Conservation (phyloP, 2,329 filamentous ascomycete species). For the Scleromitrula shiraiana region DNA sequence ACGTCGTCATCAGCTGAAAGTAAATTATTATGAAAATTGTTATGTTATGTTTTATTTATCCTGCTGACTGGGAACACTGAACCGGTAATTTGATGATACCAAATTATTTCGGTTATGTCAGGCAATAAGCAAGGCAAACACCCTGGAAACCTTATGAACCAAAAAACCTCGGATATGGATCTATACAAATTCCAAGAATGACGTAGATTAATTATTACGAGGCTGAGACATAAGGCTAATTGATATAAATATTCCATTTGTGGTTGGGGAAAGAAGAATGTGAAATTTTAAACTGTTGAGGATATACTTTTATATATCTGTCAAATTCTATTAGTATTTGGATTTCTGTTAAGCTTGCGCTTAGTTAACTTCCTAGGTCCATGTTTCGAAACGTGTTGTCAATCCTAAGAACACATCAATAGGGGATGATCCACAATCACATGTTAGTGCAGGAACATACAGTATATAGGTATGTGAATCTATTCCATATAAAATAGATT, state of each 20-base stretch:
- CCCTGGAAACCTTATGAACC: background rate
- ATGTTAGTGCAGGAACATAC: background rate
- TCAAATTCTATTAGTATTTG: too few species aligned
- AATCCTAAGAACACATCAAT: background rate
- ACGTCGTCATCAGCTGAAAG: conserved; percentile 7
- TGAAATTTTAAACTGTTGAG: background rate
- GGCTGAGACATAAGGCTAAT: background rate
- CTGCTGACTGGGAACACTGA: conserved; percentile 1
- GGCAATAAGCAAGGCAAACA: conserved; percentile 1
- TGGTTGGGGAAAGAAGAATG: background rate
- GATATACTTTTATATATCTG: background rate
- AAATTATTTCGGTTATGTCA: background rate
- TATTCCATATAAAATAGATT: background rate
- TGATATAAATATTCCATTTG: background rate
- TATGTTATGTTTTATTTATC: background rate
- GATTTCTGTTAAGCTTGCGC: background rate
- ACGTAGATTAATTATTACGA: background rate
- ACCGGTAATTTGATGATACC: background rate
- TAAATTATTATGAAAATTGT: background rate
- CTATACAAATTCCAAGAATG: background rate
- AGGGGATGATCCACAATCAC: conserved; percentile 6
- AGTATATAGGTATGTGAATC: too few species aligned
- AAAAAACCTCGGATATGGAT: background rate
- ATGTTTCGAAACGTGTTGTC: conserved; percentile 3
- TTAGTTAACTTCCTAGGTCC: too few species aligned